Conservation (phyloP, 768 basidiomycete genomes). For the Amanita fuliginea region DNA sequence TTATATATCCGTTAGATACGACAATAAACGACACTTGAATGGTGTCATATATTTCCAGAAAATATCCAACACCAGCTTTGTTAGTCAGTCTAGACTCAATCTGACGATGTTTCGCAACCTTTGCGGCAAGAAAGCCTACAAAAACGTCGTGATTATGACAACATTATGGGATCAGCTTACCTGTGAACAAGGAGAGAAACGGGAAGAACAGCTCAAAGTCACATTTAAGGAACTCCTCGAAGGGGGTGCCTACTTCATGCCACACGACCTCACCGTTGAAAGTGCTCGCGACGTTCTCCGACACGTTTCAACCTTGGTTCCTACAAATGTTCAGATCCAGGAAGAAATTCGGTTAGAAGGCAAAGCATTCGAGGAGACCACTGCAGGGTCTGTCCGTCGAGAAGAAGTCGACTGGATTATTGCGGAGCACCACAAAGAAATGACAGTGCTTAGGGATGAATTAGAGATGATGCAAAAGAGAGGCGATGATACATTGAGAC, state of each 20-base stretch:
- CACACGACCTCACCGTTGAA: neutral
- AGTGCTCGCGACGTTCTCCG: conserved; percentile 15
- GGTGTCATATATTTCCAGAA: neutral
- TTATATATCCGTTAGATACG: neutral
- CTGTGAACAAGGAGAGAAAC: conserved; percentile 18
- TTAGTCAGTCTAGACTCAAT: neutral
- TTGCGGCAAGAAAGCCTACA: conserved; percentile 32
- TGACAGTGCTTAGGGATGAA: conserved; percentile 10
- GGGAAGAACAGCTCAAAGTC: conserved; percentile 23
- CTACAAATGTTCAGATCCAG: conserved; percentile 9
- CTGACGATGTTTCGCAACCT: conserved; percentile 32
- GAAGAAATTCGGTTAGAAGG: conserved; percentile 9
- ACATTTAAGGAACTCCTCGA: conserved; percentile 19
- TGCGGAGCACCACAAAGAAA: conserved; percentile 20
- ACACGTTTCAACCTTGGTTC: conserved; percentile 13
- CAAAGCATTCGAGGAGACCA: conserved; percentile 23
- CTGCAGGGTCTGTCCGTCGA: conserved; percentile 24
- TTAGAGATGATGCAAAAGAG: neutral
- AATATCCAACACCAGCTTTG: neutral
- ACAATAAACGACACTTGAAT: neutral
- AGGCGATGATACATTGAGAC: too few relatives aligned
- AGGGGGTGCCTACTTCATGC: neutral
- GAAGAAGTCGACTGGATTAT: conserved; percentile 23
- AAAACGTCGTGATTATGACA: conserved; percentile 34
- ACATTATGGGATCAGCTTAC: conserved; percentile 31